Percentiles rank a stretch among this genome's conserved stretches.
Conservation (phyloP, 2,329 filamentous ascomycete species). For the Laburnicola sp. region DNA sequence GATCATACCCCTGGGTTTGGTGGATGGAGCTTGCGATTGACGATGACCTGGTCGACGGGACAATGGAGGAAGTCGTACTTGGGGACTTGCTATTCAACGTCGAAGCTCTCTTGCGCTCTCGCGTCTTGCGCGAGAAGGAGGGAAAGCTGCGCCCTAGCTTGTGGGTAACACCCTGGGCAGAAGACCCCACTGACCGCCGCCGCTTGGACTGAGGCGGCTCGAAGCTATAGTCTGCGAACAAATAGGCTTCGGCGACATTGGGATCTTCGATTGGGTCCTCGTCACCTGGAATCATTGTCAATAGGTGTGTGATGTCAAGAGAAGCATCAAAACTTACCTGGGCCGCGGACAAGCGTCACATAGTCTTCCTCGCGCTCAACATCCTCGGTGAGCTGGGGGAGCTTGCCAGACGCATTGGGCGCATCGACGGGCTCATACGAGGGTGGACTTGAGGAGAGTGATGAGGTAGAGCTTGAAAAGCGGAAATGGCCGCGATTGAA, state of each 20-base stretch:
- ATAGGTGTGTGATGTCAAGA: slow-evolving; percentile 15
- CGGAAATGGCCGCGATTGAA: slow-evolving; percentile 69
- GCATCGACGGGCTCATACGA: slow-evolving; percentile 57
- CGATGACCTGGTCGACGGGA: slow-evolving; percentile 73
- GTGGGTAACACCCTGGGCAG: slow-evolving; percentile 64
- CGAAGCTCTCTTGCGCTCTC: slow-evolving; percentile 50
- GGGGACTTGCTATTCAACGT: slow-evolving; percentile 42
- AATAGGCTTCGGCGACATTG: slow-evolving; percentile 61
- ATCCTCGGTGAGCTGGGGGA: slow-evolving; percentile 86
- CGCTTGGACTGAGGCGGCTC: slow-evolving; percentile 62
- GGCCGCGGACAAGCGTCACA: slow-evolving; percentile 59
- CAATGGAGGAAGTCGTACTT: slow-evolving; percentile 56
- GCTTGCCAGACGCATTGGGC: slow-evolving; percentile 64
- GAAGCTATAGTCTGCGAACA: slow-evolving; percentile 60
- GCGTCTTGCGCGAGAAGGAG: slow-evolving; percentile 59
- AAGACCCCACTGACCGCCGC: slow-evolving; percentile 61
- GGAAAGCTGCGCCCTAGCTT: slow-evolving; percentile 66
- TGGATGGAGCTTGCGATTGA: slow-evolving; percentile 69
- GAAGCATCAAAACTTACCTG: slow-evolving; percentile 63
- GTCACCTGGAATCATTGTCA: slow-evolving; percentile 56
- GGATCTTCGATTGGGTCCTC: slow-evolving; percentile 54
- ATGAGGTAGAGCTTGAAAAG: slow-evolving; percentile 76
- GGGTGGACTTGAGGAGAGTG: slow-evolving; percentile 63
- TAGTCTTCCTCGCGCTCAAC: slow-evolving; percentile 67
- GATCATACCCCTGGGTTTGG: slow-evolving; percentile 45